phyloP scores from a whole-genome alignment of 345 rosid genomes.

The Eucalyptus erythrocorys region DNA sequence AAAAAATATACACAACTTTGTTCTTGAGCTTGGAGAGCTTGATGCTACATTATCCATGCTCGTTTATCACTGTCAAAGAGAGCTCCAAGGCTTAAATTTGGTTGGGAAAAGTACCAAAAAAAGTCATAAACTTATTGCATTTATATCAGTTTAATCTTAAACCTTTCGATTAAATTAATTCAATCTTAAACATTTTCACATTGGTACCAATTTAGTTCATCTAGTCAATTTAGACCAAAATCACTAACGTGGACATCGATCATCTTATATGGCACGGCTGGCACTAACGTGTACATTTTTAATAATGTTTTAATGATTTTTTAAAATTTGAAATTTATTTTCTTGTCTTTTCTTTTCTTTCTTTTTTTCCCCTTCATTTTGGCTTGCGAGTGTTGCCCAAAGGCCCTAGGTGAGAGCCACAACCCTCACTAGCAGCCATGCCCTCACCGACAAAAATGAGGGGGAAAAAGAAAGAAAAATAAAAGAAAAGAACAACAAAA shows the following conservation, averaged over 20 bases:
- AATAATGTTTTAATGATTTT: too few relatives aligned
- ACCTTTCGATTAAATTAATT: too few relatives aligned
- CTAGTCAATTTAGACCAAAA: fast-evolving
- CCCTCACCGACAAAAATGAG: fast-evolving
- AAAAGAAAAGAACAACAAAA: too few relatives aligned
- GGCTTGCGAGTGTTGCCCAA: fast-evolving
- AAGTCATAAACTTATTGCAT: fast-evolving
- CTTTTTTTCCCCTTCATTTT: too few relatives aligned
- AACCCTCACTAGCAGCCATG: too few relatives aligned
- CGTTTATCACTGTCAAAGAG: fast-evolving
- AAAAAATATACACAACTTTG: not conserved
- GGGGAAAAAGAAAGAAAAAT: too few relatives aligned
- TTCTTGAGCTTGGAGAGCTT: not conserved
- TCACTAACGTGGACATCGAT: fast-evolving
- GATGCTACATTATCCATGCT: not conserved
- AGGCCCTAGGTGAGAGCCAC: fast-evolving
- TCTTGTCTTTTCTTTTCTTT: too few relatives aligned
- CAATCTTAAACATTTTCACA: too few relatives aligned
- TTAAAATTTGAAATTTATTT: too few relatives aligned
- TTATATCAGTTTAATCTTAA: fast-evolving
- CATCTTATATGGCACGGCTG: fast-evolving
- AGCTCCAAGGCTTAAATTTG: not conserved
- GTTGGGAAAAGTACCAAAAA: not conserved
- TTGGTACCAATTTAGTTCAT: too few relatives aligned
- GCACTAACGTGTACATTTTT: too few relatives aligned